A percentile compares a stretch with the other conserved stretches of the same genome.
Conservation (phyloP, 352 stramenopile genomes). For the Phytopythium montanum region DNA sequence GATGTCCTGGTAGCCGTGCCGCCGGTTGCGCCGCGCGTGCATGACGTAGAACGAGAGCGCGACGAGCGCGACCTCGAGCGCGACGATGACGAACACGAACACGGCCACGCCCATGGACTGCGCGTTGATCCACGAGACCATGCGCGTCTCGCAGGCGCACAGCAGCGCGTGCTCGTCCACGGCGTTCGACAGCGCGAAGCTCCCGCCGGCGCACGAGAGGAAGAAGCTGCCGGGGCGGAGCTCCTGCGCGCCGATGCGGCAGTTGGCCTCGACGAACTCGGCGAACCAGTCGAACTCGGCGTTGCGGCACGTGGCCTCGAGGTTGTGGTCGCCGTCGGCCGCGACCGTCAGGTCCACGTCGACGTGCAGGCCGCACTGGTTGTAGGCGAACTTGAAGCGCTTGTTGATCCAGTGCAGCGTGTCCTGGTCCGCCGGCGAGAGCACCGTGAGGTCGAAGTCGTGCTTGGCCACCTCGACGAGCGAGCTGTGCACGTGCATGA, state of each 20-base stretch:
- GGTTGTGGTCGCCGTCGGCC: constrained; percentile 14
- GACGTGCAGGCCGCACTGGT: constrained; percentile 60
- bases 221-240: constrained; percentile 57
- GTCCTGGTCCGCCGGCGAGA: constrained; percentile 47
- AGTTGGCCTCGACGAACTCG: constrained; percentile 66
- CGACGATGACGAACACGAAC: constrained; percentile 76
- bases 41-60: constrained; percentile 82
- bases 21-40: constrained; percentile 59
- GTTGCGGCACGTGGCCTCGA: constrained; percentile 57
- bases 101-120: constrained; percentile 73
- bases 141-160: constrained; percentile 74
- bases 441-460: constrained; percentile 68
- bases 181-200: constrained; percentile 54
- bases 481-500: constrained; percentile 77
- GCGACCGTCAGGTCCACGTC: constrained; percentile 50
- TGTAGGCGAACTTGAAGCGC: constrained; percentile 75
- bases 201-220: constrained; percentile 58
- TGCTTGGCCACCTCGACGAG: constrained; percentile 55
- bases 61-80: constrained; percentile 79
- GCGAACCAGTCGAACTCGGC: constrained; percentile 69
- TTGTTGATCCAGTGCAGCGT: constrained; percentile 78
- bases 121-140: constrained; percentile 80
- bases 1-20: constrained; percentile 80
- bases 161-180: constrained; percentile 81
- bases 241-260: constrained; percentile 52